Evolutionary conservation across 176 grass and related monocot species (phyloP).

Genomic region (Carex littledalei): DNA sequence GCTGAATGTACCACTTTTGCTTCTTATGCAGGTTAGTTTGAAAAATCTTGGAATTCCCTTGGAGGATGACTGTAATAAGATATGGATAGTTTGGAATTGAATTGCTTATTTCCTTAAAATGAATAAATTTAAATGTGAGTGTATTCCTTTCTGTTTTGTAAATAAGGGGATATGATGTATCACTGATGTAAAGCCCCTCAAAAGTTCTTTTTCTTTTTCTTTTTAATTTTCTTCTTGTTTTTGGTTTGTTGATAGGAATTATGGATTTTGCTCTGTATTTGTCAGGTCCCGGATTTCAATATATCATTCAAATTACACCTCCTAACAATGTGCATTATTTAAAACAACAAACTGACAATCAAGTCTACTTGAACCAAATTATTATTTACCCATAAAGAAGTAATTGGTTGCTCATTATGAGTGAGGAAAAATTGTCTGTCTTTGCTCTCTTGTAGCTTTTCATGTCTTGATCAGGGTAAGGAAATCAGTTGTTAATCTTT

Average conservation of each 20-base stretch:
- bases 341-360: background rate
- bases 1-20: background rate
- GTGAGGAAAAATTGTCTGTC: background rate
- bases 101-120: background rate
- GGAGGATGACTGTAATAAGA: background rate
- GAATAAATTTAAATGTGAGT: background rate
- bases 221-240: background rate
- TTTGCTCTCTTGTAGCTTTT: background rate
- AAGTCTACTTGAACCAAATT: background rate
- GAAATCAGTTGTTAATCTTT: too few relatives aligned
- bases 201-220: background rate
- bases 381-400: background rate
- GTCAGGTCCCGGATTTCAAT: background rate
- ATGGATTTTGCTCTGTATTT: background rate
- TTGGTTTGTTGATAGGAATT: background rate
- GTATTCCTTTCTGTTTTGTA: background rate
- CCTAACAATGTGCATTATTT: background rate
- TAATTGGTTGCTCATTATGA: too few relatives aligned
- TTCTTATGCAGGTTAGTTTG: background rate
- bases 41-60: background rate
- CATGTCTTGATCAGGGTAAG: background rate
- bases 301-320: background rate
- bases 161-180: background rate
- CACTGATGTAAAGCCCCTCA: background rate
- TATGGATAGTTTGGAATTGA: background rate